Base-by-base conservation (phyloP, 805 yeast species). In the Suhomyces pyralidae region DNA sequence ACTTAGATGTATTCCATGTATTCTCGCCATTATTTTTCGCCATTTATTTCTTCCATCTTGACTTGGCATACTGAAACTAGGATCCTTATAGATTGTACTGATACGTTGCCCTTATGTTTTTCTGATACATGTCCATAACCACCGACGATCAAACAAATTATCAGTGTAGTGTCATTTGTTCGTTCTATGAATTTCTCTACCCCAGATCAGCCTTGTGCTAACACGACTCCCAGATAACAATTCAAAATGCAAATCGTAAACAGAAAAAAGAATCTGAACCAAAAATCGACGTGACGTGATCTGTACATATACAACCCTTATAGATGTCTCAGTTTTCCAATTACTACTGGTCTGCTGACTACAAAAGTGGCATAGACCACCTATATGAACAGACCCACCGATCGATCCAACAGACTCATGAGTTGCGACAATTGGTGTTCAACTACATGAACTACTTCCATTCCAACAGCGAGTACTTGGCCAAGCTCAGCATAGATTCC, bases 341-440 rank as follows among this genome's bases (percentile, higher is more conserved):
- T 55, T 28, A 61, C 40, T 76, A 70, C 61, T 76, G 79, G 78
- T 68, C 78, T 3, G 57, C 78, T 1, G 80, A 76, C 61, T 73
- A 70, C 49, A 61, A 59, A 32, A 56, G 74, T 3, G 76, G 78
- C 5, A 67, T 75, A 17, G 70, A 67, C 34, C 58, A 55, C 40
- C 56, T 76, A 20, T 56, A 63, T 14, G 50, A 53, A 7, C 78
- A 73, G 56, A 64, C 70, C 43, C 51, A 55, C 9, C 59, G 64
- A 25, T 72, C 78, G 5, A 55, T 74, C 26, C 58, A 60, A 30
- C 80, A 75, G 59, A 61, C 74, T 14, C 79, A 76, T 54, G 79
- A 74, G 42, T 61, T 74, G 14, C 63, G 77, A 28, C 65, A 63
- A 51, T 62, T 75, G 54, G 71, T 75, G 42, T 67, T 70, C 57